Base-by-base conservation (phyloP, 2,329 filamentous ascomycete species). In the Fusarium sp. region DNA sequence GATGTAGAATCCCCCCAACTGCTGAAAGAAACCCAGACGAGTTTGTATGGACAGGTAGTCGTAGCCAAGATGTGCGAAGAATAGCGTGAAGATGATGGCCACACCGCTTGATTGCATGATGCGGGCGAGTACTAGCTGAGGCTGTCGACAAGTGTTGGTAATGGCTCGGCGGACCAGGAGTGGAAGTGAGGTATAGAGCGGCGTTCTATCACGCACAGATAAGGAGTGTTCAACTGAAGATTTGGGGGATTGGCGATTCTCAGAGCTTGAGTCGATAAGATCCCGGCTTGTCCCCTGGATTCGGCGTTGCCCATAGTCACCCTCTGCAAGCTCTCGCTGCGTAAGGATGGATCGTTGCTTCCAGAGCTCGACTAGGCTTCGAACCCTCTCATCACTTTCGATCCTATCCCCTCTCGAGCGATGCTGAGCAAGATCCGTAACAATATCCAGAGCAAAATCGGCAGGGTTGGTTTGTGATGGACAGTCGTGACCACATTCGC, bases 361-460 rank as follows among this genome's bases (percentile, higher is more conserved):
- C 92, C 93, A 94, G 1, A 85, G 85, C 1, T 88, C 83, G 30
- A 94, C 90, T 2, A 95, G 83, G 4, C 81, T 84, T 52, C 86
- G 85, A 0, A 95, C 93, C 62, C 90, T 90, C 35, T 87, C 86
- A 9, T 92, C 86, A 57, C 89, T 93, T 52, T 89, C 86, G 1
- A 85, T 86, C 79, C 95, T 93, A n/a, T 88, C 85, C 2, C 86
- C 83, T 35, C 88, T 90, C 43, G 27, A 54, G 4, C 50, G 17
- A 20, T 92, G 88, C 69, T 94, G 93, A 0, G 95, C 84, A 75
- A 95, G 92, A 25, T 95, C 89, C 0, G 93, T 95, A 60, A 95
- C 93, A 54, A 95, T 86, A 76, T 95, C 93, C 8, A 95, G 86
- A 0, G 92, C 92, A 79, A 94, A 95, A 79, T 95, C 93, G 0